phyloP scores from a whole-genome alignment of 2,329 filamentous ascomycete species.

The Exophiala sp. region DNA sequence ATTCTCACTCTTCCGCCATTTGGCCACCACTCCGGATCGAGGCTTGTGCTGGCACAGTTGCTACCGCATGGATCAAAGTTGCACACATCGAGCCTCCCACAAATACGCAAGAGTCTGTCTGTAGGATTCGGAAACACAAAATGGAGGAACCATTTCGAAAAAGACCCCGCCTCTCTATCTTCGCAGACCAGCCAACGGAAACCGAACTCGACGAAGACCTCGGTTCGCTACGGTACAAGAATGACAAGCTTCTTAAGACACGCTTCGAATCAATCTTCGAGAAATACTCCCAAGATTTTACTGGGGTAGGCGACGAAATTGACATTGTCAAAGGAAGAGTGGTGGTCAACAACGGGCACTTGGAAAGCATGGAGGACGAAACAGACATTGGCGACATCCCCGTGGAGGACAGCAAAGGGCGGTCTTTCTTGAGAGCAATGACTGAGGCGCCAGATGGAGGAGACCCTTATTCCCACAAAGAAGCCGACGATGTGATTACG shows the following conservation, averaged over 20 bases:
- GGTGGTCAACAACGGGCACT: slow-evolving; percentile 85
- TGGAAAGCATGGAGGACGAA: slow-evolving; percentile 58
- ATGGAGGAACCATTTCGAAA: slow-evolving; percentile 45
- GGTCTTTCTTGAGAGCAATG: slow-evolving; percentile 25
- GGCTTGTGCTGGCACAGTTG: too few species aligned
- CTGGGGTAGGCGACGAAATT: slow-evolving; percentile 79
- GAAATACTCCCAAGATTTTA: slow-evolving; percentile 80
- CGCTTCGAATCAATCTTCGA: slow-evolving; percentile 82
- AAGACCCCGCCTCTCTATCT: slow-evolving; percentile 49
- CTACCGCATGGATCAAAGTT: too few species aligned
- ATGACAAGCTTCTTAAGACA: slow-evolving; percentile 69
- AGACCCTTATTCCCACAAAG: slow-evolving; percentile 15
- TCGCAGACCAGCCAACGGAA: slow-evolving; percentile 14
- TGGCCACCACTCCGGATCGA: too few species aligned
- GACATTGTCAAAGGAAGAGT: slow-evolving; percentile 75
- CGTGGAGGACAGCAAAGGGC: slow-evolving; percentile 13
- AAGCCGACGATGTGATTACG: slow-evolving; percentile 22
- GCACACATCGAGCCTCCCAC: too few species aligned
- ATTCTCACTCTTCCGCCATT: too few species aligned
- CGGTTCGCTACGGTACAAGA: slow-evolving; percentile 52
- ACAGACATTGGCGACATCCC: slow-evolving; percentile 41
- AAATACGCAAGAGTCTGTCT: too few species aligned
- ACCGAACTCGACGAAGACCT: slow-evolving; percentile 23
- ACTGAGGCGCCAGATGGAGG: slow-evolving; percentile 14
- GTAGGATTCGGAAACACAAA: not conserved